phyloP scores from a whole-genome alignment of 148 eudicot genomes.

The Cornus florida region DNA sequence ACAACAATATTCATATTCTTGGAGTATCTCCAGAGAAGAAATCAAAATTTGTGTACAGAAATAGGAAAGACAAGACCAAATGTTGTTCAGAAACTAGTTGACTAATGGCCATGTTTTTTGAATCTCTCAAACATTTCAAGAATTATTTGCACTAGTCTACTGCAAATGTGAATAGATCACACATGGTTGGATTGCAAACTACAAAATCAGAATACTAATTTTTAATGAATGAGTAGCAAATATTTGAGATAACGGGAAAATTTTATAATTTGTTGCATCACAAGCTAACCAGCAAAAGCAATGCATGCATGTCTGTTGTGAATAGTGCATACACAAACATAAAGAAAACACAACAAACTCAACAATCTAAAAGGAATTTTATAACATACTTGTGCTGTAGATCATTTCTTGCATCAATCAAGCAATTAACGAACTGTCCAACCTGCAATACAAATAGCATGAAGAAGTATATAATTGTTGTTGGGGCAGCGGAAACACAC shows the following conservation, averaged over 20 bases:
- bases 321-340: background rate
- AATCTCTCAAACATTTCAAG: background rate
- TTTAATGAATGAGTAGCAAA: background rate
- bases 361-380: background rate
- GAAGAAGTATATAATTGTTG: background rate
- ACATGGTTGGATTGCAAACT: background rate
- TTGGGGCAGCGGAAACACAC: background rate
- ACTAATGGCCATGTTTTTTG: background rate
- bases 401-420: slow-evolving; percentile 59
- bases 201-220: background rate
- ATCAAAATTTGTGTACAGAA: background rate
- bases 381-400: slow-evolving; percentile 62
- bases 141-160: background rate
- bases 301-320: background rate
- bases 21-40: background rate
- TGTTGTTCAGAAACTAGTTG: background rate
- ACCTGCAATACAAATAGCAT: slow-evolving; percentile 40
- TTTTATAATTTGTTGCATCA: background rate
- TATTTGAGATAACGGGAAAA: background rate
- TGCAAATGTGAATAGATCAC: background rate
- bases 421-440: slow-evolving; percentile 62
- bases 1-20: background rate
- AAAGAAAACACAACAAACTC: background rate
- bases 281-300: background rate
- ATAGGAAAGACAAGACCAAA: background rate